Conservation (phyloP, 1,139 yeast species). For the Blastobotrys aristatus region DNA sequence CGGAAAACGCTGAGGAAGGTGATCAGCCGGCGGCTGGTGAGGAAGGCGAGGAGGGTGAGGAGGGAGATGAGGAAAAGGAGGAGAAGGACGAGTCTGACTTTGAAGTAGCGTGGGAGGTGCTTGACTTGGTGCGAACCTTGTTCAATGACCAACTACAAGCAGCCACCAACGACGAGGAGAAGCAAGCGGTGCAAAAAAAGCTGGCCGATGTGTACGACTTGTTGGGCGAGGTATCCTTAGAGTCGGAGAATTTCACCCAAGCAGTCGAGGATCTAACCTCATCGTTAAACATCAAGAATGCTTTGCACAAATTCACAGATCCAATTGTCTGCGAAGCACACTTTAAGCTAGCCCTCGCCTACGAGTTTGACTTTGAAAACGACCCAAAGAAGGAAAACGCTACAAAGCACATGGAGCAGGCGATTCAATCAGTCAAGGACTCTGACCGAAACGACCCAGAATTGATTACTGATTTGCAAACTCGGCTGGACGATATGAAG, state of each 20-base stretch:
- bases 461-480: slow-evolving; percentile 49
- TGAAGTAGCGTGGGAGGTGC: slow-evolving; percentile 82
- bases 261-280: slow-evolving; percentile 62
- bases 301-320: slow-evolving; percentile 50
- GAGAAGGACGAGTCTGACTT: slow-evolving; percentile 61
- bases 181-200: slow-evolving; percentile 43
- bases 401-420: slow-evolving; percentile 51
- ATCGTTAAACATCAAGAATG: slow-evolving; percentile 51
- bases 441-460: slow-evolving; percentile 46
- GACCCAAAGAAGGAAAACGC: slow-evolving; percentile 47
- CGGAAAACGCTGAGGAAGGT: slow-evolving; percentile 31
- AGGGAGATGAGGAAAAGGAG: slow-evolving; percentile 36
- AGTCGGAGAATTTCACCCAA: slow-evolving; percentile 72
- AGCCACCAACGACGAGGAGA: slow-evolving; percentile 28
- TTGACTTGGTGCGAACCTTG: slow-evolving; percentile 67
- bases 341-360: slow-evolving; percentile 74
- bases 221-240: slow-evolving; percentile 84
- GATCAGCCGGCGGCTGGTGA: slow-evolving; percentile 30
- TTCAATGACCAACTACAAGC: slow-evolving; percentile 46
- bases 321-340: slow-evolving; percentile 72
- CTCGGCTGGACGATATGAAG: slow-evolving; percentile 23
- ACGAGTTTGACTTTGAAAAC: slow-evolving; percentile 61
- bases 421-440: slow-evolving; percentile 55
- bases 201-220: slow-evolving; percentile 74
- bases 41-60: slow-evolving; percentile 36